phyloP scores from a whole-genome alignment of 257 asterid species.

The Jacaranda copaia region DNA sequence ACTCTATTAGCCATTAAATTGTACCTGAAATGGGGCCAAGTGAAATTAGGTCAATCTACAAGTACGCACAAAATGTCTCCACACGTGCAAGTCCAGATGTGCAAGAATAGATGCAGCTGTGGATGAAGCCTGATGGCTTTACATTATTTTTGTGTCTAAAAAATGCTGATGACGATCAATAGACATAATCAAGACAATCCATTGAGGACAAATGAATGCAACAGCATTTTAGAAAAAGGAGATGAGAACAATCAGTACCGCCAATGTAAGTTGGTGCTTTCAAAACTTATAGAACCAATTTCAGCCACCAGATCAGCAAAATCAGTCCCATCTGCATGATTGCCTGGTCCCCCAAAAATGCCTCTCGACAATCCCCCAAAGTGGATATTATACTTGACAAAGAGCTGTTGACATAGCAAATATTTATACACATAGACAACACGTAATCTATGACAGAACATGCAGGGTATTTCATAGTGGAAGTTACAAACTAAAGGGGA shows the following conservation, averaged over 20 bases:
- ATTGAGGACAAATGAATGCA: slow-evolving; percentile 19
- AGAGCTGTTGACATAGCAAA: slow-evolving; percentile 68
- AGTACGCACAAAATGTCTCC: slow-evolving; percentile 30
- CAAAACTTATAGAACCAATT: slow-evolving; percentile 87
- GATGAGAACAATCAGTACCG: slow-evolving; percentile 56
- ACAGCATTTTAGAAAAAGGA: slow-evolving; percentile 23
- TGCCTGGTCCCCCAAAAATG: slow-evolving; percentile 53
- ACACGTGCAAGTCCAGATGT: slow-evolving; percentile 23
- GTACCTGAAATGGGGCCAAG: slow-evolving; percentile 70
- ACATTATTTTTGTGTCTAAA: slow-evolving; percentile 12
- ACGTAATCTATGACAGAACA: slow-evolving; percentile 18
- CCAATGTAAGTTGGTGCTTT: slow-evolving; percentile 91
- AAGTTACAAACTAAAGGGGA: slow-evolving; percentile 18
- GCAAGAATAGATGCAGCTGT: slow-evolving; percentile 28
- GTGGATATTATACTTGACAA: slow-evolving; percentile 89
- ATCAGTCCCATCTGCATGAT: slow-evolving; percentile 65
- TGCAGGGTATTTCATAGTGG: neutral
- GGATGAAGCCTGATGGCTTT: neutral
- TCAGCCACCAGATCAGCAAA: slow-evolving; percentile 85
- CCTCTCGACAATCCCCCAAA: slow-evolving; percentile 91
- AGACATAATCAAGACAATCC: slow-evolving; percentile 18
- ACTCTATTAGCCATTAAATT: slow-evolving; percentile 98
- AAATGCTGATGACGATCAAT: slow-evolving; percentile 17
- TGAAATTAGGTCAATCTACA: slow-evolving; percentile 27
- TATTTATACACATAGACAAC: slow-evolving; percentile 21